Evolutionary conservation across 129 eudicot genomes (phyloP).

Genomic region (Ambrosia trifida): DNA sequence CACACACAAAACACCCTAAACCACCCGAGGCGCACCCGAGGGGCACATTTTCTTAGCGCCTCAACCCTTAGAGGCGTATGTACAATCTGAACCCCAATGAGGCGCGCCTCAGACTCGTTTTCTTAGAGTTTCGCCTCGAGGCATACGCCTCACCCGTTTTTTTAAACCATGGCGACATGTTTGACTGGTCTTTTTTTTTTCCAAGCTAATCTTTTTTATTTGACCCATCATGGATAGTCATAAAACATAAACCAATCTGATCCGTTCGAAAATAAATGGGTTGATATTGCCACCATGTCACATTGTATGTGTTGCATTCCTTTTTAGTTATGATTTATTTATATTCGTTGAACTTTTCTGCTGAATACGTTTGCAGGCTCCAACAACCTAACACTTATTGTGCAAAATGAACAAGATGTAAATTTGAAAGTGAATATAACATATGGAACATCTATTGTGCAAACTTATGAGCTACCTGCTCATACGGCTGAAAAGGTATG

Average conservation of each 20-base stretch:
- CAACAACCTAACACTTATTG: slow-evolving; percentile 26
- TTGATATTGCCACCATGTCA: neutral
- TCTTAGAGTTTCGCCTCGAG: too few relatives aligned
- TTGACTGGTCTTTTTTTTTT: neutral
- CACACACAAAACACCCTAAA: too few relatives aligned
- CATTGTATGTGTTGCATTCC: neutral
- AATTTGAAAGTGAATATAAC: slow-evolving; percentile 28
- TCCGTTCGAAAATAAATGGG: neutral
- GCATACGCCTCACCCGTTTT: too few relatives aligned
- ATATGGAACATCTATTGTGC: slow-evolving; percentile 15
- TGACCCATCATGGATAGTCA: neutral
- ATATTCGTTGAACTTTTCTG: neutral
- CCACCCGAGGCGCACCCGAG: too few relatives aligned
- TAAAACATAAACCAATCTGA: neutral
- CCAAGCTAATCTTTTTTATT: neutral
- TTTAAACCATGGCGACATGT: too few relatives aligned
- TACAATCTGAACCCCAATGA: too few relatives aligned
- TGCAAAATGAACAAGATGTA: slow-evolving; percentile 26
- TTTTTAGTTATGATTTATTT: neutral
- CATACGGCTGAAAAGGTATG: slow-evolving; percentile 28
- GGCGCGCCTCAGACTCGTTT: too few relatives aligned
- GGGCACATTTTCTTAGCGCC: too few relatives aligned
- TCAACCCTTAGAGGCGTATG: too few relatives aligned
- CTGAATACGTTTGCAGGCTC: slow-evolving; percentile 20
- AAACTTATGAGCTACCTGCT: slow-evolving; percentile 21